Evolutionary conservation across 2,329 filamentous ascomycete species (phyloP).

Genomic region (Penicillium psychrosexuale): DNA sequence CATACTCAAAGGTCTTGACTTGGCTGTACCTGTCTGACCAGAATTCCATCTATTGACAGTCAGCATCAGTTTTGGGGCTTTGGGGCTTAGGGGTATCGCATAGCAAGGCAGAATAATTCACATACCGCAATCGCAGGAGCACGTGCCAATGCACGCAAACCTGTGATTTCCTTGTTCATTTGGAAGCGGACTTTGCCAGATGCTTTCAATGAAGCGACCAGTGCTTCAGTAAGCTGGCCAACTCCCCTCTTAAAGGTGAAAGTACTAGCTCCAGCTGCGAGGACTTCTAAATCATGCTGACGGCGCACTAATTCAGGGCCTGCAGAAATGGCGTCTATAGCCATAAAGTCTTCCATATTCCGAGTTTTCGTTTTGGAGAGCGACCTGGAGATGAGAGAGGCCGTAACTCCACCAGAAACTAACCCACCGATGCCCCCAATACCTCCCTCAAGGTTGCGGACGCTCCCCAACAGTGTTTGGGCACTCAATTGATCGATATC

Average conservation of each 20-base stretch:
- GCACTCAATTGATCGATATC: constrained; percentile 78
- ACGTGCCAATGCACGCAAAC: neutral
- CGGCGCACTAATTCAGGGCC: neutral
- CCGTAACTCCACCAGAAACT: constrained; percentile 15
- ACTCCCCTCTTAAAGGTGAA: constrained; percentile 57
- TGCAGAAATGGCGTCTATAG: constrained; percentile 14
- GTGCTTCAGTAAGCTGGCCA: constrained; percentile 55
- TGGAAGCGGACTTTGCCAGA: constrained; percentile 61
- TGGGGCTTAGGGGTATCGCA: neutral
- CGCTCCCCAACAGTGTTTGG: constrained; percentile 57
- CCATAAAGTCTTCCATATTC: constrained; percentile 30
- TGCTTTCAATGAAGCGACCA: constrained; percentile 51
- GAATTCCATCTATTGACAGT: constrained; percentile 18
- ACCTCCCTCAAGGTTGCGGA: constrained; percentile 48
- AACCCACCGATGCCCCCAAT: constrained; percentile 12
- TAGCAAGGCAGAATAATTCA: neutral
- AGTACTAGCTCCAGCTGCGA: constrained; percentile 33
- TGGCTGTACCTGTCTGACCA: neutral
- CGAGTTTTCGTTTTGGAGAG: constrained; percentile 10
- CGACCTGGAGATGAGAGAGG: constrained; percentile 12
- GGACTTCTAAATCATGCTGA: constrained; percentile 7
- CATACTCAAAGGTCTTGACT: constrained; percentile 14
- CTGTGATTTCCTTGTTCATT: constrained; percentile 48
- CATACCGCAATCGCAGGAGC: neutral
- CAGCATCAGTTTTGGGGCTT: neutral